Evolutionary conservation across 1,284 basidiomycete species (phyloP).

Genomic region (Sanghuangporus weigelae): DNA sequence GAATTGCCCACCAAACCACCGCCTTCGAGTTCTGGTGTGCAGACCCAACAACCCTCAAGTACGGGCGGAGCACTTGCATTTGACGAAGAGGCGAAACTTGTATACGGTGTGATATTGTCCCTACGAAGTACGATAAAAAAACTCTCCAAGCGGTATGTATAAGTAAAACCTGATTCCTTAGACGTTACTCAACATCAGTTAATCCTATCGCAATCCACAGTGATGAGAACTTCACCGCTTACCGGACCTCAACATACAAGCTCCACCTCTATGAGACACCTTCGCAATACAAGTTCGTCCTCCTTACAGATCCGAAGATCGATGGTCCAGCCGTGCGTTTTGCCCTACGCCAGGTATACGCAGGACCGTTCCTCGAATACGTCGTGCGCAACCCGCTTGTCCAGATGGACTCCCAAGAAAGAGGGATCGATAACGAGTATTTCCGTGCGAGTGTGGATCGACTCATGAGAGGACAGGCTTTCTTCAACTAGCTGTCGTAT

Average conservation of each 20-base stretch:
- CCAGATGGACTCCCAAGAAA: slow-evolving; percentile 72
- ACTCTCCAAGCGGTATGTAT: slow-evolving; percentile 71
- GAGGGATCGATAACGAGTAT: slow-evolving; percentile 89
- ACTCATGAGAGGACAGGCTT: slow-evolving; percentile 61
- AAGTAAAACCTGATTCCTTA: slow-evolving; percentile 2
- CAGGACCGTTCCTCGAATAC: slow-evolving; percentile 91
- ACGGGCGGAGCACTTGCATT: slow-evolving; percentile 67
- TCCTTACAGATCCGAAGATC: slow-evolving; percentile 82
- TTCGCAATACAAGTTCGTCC: slow-evolving; percentile 93
- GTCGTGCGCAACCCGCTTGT: slow-evolving; percentile 90
- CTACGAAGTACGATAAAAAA: slow-evolving; percentile 95
- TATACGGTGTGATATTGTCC: slow-evolving; percentile 93
- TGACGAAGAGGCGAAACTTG: slow-evolving; percentile 96
- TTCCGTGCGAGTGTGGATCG: slow-evolving; percentile 81
- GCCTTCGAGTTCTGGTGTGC: slow-evolving; percentile 21
- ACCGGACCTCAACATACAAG: slow-evolving; percentile 89
- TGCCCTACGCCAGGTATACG: slow-evolving; percentile 83
- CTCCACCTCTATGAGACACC: slow-evolving; percentile 90
- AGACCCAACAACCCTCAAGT: slow-evolving; percentile 20
- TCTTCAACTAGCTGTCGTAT: slow-evolving; percentile 34
- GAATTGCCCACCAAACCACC: slow-evolving; percentile 28
- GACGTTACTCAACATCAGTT: not conserved
- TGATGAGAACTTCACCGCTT: slow-evolving; percentile 88
- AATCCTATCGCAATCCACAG: slow-evolving; percentile 34
- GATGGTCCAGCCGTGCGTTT: slow-evolving; percentile 63